Evolutionary conservation across 108 stramenopile species (phyloP).

Genomic region (Nitzschia putrida): DNA sequence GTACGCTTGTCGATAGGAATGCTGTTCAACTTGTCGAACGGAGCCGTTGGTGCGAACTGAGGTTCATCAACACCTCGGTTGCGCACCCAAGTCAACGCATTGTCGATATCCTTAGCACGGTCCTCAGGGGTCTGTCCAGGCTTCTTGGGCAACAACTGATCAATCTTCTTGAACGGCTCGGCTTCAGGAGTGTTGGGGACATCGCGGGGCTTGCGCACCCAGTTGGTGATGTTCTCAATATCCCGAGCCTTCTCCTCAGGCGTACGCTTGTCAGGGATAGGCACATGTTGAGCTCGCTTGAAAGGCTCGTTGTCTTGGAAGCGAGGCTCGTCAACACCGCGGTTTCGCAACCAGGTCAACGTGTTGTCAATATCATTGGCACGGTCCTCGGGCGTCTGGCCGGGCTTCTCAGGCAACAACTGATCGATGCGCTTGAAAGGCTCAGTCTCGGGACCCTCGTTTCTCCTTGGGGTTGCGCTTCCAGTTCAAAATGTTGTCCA

Average conservation of each 20-base stretch:
- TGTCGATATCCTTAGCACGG: constrained; percentile 48
- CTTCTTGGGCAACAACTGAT: constrained; percentile 25
- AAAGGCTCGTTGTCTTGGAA: neutral
- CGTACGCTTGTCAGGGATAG: constrained; percentile 6
- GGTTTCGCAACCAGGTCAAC: constrained; percentile 33
- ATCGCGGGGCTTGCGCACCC: constrained; percentile 17
- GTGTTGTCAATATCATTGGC: constrained; percentile 24
- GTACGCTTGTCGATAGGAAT: constrained; percentile 19
- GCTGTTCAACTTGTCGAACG: constrained; percentile 19
- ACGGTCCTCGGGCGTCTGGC: constrained; percentile 8
- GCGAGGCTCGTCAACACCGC: constrained; percentile 19
- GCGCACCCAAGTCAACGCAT: constrained; percentile 39
- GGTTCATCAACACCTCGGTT: too few species aligned
- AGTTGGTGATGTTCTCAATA: too few species aligned
- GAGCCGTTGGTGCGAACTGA: neutral
- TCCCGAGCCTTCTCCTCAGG: constrained; percentile 36
- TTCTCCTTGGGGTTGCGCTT: constrained; percentile 12
- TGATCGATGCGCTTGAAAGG: constrained; percentile 3
- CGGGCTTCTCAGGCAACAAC: constrained; percentile 15
- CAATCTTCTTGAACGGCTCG: constrained; percentile 37
- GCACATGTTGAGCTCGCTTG: too few species aligned
- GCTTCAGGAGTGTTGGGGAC: too few species aligned
- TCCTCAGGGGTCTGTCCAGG: too few species aligned
- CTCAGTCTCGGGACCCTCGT: constrained; percentile 3
- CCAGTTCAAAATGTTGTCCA: constrained; percentile 37